Conservation (phyloP, 2,329 filamentous ascomycete genomes). For the Colletotrichum abscissum region DNA sequence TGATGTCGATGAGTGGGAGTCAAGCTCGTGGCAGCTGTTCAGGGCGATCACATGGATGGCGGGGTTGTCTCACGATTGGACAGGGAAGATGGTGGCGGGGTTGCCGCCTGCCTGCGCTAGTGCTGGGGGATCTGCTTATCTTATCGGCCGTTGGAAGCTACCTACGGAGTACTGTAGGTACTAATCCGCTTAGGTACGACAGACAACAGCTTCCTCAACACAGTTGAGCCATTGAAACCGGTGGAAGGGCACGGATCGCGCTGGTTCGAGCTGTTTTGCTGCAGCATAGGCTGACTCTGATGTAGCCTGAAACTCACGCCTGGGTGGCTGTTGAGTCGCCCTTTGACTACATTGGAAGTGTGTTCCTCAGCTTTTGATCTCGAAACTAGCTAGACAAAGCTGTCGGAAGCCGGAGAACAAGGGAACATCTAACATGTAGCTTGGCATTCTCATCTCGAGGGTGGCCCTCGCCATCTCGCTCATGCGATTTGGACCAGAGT, state of each 20-base stretch:
- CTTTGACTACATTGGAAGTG: neutral
- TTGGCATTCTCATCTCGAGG: neutral
- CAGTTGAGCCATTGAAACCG: neutral
- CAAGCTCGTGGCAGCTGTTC: slow-evolving; percentile 35
- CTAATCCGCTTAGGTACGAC: neutral
- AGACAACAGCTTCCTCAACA: neutral
- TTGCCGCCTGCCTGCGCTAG: slow-evolving; percentile 4
- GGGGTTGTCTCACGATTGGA: slow-evolving; percentile 38
- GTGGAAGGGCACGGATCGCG: slow-evolving; percentile 6
- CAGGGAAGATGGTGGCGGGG: slow-evolving; percentile 32
- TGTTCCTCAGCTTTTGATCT: neutral
- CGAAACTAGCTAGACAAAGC: neutral
- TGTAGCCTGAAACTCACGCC: slow-evolving; percentile 11
- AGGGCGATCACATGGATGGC: slow-evolving; percentile 38
- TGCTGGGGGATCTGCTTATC: slow-evolving; percentile 27
- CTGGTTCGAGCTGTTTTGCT: neutral
- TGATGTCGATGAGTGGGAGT: slow-evolving; percentile 32
- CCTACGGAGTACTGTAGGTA: too few relatives aligned
- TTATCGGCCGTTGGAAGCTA: slow-evolving; percentile 27
- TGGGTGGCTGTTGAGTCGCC: neutral
- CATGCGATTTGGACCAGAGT: neutral
- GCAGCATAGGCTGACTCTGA: neutral
- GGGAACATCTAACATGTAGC: neutral
- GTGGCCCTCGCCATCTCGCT: neutral
- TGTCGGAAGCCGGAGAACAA: neutral